A percentile compares a stretch with the other conserved stretches of the same genome.
These are phyloP conservation scores for Gentiana dahurica DNA, from an alignment of 257 asterid species.

Conservation along the genomic window DNA sequence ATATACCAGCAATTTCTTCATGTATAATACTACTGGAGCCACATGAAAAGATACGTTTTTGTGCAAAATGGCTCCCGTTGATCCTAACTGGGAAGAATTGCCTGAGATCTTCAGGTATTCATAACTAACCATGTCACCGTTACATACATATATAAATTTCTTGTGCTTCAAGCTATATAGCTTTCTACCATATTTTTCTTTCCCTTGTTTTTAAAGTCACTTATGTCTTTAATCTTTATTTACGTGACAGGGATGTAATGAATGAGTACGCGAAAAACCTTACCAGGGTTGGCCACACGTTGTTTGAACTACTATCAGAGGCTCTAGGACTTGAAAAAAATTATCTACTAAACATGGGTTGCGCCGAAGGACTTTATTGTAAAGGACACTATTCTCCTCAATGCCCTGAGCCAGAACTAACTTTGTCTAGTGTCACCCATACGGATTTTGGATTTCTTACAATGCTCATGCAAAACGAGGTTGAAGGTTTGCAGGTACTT, in stretches of 20 bases:
- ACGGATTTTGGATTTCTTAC: constrained; percentile 20
- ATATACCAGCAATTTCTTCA: neutral
- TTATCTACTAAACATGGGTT: constrained; percentile 22
- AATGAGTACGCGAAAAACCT: constrained; percentile 3
- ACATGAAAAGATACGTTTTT: constrained; percentile 1
- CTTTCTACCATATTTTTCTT: too few species aligned
- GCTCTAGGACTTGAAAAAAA: constrained; percentile 9
- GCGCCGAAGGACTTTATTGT: constrained; percentile 15
- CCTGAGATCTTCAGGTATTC: constrained; percentile 1
- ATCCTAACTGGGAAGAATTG: constrained; percentile 1
- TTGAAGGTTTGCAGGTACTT: constrained; percentile 21
- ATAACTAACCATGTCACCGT: neutral
- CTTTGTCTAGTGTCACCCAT: constrained; percentile 15
- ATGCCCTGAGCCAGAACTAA: constrained; percentile 26
- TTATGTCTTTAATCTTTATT: too few species aligned
- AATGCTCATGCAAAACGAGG: constrained; percentile 17
- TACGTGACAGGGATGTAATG: neutral
- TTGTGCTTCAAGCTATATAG: too few species aligned
- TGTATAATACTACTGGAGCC: neutral
- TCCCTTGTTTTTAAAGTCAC: too few species aligned
- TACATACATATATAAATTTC: too few species aligned
- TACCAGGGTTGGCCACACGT: constrained; percentile 2
- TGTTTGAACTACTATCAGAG: constrained; percentile 7
- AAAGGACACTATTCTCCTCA: constrained; percentile 18
- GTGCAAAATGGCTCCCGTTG: constrained; percentile 2